phyloP scores from a whole-genome alignment of 306 rosid species.

The Abrus pulchellus region DNA sequence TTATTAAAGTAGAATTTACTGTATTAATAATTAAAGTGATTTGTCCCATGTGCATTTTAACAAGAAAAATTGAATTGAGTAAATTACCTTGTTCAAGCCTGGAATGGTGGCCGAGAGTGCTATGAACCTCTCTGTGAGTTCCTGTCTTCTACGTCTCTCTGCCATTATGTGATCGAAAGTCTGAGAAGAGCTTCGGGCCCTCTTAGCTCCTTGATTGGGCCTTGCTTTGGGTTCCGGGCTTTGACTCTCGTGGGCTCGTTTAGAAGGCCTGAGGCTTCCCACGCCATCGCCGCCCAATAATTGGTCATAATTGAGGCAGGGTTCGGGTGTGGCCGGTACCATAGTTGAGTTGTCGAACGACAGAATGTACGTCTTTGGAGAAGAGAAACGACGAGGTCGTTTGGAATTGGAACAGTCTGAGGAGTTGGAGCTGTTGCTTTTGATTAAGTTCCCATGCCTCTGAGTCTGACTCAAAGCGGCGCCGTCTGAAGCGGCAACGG shows the following conservation, averaged over 20 bases:
- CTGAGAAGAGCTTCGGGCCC: conserved; percentile 33
- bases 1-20: too few relatives aligned
- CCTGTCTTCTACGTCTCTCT: conserved; percentile 53
- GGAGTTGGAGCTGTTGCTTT: conserved; percentile 34
- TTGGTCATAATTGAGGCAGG: background rate
- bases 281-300: background rate
- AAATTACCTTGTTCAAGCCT: conserved; percentile 53
- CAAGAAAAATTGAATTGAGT: background rate
- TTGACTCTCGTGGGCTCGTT: background rate
- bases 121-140: conserved; percentile 50
- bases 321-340: conserved; percentile 36
- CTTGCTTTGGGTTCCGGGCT: background rate
- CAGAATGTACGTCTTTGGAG: conserved; percentile 47
- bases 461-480: background rate
- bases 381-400: background rate
- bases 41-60: background rate
- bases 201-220: conserved; percentile 16
- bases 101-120: conserved; percentile 58
- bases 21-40: background rate
- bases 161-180: conserved; percentile 51
- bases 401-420: background rate
- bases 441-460: background rate
- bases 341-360: conserved; percentile 48
- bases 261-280: background rate
- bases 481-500: background rate